These are phyloP conservation scores for Chrysopogon serrulatus DNA, from an alignment of 176 grass and related monocot genomes.

Conservation along the genomic window DNA sequence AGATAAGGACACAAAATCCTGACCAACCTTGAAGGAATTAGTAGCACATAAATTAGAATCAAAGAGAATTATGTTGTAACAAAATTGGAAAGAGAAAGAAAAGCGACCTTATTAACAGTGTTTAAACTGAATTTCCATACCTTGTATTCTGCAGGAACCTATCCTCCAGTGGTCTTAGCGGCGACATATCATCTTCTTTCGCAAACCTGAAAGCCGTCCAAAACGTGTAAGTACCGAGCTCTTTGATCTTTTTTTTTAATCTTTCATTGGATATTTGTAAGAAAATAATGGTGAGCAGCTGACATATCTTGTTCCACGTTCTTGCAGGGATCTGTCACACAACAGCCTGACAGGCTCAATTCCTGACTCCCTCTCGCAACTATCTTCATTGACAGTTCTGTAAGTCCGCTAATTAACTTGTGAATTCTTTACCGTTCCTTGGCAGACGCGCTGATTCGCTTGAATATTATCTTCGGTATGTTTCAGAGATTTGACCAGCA, in stretches of 20 bases:
- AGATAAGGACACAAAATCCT: neutral
- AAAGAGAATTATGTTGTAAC: no score
- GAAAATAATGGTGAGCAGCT: neutral
- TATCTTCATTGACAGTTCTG: constrained; percentile 35
- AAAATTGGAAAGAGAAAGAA: no score
- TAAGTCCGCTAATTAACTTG: constrained; percentile 23
- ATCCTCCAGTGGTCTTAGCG: constrained; percentile 34
- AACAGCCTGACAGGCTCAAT: constrained; percentile 50
- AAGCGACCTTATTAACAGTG: no score
- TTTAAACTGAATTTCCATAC: no score
- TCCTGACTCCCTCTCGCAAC: constrained; percentile 34
- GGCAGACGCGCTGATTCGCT: neutral
- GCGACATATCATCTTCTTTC: constrained; percentile 42
- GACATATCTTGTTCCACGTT: neutral
- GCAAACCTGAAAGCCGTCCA: constrained; percentile 43
- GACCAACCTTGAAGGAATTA: no score
- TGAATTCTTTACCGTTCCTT: neutral
- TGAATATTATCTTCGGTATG: neutral
- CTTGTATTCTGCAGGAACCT: constrained; percentile 45
- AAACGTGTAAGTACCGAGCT: constrained; percentile 28
- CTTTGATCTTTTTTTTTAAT: neutral
- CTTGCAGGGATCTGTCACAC: constrained; percentile 53
- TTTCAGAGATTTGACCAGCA: constrained; percentile 60
- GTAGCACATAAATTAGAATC: no score
- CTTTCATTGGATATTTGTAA: neutral